Conservation (phyloP, 345 rosid genomes). For the Lepidium aucheri region DNA sequence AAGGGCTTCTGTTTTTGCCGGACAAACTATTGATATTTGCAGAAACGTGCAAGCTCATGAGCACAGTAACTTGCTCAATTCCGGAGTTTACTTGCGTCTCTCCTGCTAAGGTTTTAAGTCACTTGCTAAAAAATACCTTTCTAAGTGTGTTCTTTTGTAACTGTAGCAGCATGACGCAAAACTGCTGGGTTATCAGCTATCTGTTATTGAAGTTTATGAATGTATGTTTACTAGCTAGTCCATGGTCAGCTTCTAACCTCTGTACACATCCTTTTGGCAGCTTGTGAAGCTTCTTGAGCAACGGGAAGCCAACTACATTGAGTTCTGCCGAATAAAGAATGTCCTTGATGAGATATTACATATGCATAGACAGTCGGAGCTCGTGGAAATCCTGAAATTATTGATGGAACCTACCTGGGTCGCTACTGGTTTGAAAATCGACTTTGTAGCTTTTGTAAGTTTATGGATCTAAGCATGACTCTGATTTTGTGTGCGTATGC, state of each 20-base stretch:
- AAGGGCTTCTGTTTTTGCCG: not conserved
- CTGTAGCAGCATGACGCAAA: not conserved
- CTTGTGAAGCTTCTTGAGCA: constrained; percentile 95
- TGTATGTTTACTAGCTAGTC: not conserved
- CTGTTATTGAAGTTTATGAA: not conserved
- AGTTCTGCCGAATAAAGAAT: constrained; percentile 79
- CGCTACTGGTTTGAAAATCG: constrained; percentile 88
- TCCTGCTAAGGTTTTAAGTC: constrained; percentile 69
- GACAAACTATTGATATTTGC: constrained; percentile 23
- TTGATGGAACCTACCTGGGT: constrained; percentile 94
- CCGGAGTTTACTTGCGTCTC: constrained; percentile 90
- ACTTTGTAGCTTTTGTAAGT: constrained; percentile 67
- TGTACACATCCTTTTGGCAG: constrained; percentile 35
- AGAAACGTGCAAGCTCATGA: constrained; percentile 89
- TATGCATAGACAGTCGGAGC: constrained; percentile 57
- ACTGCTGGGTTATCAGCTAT: not conserved
- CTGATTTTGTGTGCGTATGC: not conserved
- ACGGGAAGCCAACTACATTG: constrained; percentile 89
- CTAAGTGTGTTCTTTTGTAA: not conserved
- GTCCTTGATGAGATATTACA: constrained; percentile 76
- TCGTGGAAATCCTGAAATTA: constrained; percentile 54
- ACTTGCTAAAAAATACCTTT: not conserved
- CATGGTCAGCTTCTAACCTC: constrained; percentile 14
- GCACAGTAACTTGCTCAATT: constrained; percentile 61
- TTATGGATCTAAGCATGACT: not conserved